phyloP scores from a whole-genome alignment of 768 basidiomycete species.

The Cystobasidium tubakii region DNA sequence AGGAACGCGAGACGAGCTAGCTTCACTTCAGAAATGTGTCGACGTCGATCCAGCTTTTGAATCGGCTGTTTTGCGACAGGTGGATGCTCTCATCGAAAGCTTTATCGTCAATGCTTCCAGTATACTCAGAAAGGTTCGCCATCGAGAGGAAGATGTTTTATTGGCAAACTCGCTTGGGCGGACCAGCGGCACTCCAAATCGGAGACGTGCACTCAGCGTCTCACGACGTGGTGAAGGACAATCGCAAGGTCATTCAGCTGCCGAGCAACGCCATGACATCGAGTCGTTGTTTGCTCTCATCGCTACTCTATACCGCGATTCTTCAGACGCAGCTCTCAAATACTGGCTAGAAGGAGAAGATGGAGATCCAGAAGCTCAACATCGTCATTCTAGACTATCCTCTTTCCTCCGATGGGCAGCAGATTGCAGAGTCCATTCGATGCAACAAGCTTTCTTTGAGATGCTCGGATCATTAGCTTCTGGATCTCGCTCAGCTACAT shows the following conservation, averaged over 20 bases:
- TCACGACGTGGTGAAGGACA: slow-evolving; percentile 34
- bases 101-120: slow-evolving; percentile 48
- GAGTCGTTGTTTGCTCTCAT: slow-evolving; percentile 77
- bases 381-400: slow-evolving; percentile 55
- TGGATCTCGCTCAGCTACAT: slow-evolving; percentile 75
- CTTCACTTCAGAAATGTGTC: not conserved
- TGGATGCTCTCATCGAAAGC: slow-evolving; percentile 67
- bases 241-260: slow-evolving; percentile 44
- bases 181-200: slow-evolving; percentile 53
- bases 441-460: slow-evolving; percentile 75
- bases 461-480: slow-evolving; percentile 80
- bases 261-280: slow-evolving; percentile 69
- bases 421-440: slow-evolving; percentile 60
- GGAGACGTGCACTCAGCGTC: slow-evolving; percentile 32
- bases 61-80: slow-evolving; percentile 57
- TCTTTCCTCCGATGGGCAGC: slow-evolving; percentile 86
- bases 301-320: slow-evolving; percentile 68
- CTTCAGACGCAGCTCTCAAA: slow-evolving; percentile 69
- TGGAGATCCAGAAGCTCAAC: slow-evolving; percentile 9
- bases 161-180: slow-evolving; percentile 62
- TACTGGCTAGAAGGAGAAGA: slow-evolving; percentile 62
- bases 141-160: slow-evolving; percentile 76
- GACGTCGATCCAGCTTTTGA: slow-evolving; percentile 54
- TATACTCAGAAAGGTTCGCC: slow-evolving; percentile 59
- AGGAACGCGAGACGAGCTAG: slow-evolving; percentile 33